Base-by-base conservation (phyloP, 2,329 filamentous ascomycete genomes). In the Epichloe uncinata region DNA sequence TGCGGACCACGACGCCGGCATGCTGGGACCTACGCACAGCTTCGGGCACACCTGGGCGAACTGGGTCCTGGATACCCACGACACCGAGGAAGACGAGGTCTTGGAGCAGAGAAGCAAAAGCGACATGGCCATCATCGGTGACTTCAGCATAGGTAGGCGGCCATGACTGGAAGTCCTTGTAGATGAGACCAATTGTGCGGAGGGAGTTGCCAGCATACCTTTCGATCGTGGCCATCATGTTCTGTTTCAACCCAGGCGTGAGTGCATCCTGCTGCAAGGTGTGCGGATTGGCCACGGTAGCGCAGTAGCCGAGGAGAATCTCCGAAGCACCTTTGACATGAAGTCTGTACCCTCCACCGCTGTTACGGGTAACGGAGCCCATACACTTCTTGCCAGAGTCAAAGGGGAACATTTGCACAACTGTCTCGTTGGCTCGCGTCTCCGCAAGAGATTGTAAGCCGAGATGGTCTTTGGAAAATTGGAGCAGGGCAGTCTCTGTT, bases 91-190 rank as follows among this genome's bases (percentile, higher is more conserved):
- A 79, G 13, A 72, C 69, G 82, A 87, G 84, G 49, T 81, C 72
- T 44, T 74, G 71, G 64, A 85, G 85, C 15, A 87, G 73, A 13
- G 80, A 80, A 2, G 80, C 80, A 52, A 84, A 81, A 5, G 80
- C 82, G 57, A 47, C 45, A 8, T 47, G 49, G n/a, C 38, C 54
- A 16, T 79, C 74, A 52, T 79, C 74, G 51, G 45, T 37, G 76
- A 74, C 53, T 72, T 77, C 36, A n/a, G 36, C 36, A 37, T 37
- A n/a, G 7, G 36, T 4, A 4, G 88, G 88, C 34, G 90, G 89
- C 89, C 89, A 95, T 48, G 78, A 77, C 26, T 86, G 78, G 56
- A 93, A 94, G 58, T 95, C 89, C 50, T 82, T 84, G 67, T 88
- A 94, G 48, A 88, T 74, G 55, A 95, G 77, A 41, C 83, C 87